These are phyloP conservation scores for Cryptosporidium parvum DNA, from an alignment of 169 alveolate species.

Conservation along the genomic window DNA sequence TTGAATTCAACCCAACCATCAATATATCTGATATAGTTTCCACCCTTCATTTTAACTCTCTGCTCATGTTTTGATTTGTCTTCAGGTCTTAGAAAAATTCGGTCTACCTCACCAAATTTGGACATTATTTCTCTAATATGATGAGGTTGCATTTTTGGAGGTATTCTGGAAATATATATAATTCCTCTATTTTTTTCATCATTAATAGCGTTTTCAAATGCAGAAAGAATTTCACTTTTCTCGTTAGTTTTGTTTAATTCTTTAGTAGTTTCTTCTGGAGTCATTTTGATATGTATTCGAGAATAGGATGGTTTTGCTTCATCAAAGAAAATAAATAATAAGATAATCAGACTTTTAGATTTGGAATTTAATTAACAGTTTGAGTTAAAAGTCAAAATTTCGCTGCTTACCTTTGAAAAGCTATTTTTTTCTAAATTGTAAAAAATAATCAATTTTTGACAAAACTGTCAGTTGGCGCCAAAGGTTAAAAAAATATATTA, in stretches of 20 bases:
- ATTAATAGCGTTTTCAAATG: slow-evolving; percentile 42
- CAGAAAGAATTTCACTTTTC: slow-evolving; percentile 28
- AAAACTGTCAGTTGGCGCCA: background rate
- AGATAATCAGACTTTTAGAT: background rate
- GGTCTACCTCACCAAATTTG: slow-evolving; percentile 84
- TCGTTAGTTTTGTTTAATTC: background rate
- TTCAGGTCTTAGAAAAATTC: slow-evolving; percentile 87
- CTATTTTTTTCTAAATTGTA: background rate
- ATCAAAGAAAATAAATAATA: background rate
- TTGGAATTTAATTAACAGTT: background rate
- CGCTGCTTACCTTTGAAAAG: background rate
- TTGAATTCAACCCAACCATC: slow-evolving; percentile 94
- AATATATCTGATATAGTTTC: slow-evolving; percentile 80
- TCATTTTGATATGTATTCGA: background rate
- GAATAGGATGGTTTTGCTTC: background rate
- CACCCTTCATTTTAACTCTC: slow-evolving; percentile 80
- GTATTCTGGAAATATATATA: slow-evolving; percentile 86
- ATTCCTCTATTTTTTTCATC: slow-evolving; percentile 83
- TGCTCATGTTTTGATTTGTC: slow-evolving; percentile 79
- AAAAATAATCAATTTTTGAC: background rate
- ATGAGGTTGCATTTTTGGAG: slow-evolving; percentile 89
- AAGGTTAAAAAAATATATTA: background rate
- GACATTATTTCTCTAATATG: slow-evolving; percentile 84
- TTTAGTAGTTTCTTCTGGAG: background rate
- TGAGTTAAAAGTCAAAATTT: background rate